Conservation (phyloP, 805 yeast genomes). For the Nakazawaea siamensis region DNA sequence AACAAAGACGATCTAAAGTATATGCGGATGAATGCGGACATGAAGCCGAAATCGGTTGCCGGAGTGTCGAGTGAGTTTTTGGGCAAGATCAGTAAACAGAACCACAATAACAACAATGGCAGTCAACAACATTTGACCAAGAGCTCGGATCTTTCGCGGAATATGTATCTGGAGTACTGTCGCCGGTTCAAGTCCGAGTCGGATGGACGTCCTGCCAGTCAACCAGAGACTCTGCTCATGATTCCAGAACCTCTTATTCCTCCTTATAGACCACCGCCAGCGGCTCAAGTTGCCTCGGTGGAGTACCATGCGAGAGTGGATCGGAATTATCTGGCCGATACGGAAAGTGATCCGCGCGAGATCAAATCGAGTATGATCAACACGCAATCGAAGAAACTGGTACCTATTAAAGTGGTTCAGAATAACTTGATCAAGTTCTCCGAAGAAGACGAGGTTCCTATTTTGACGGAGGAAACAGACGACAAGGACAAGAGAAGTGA, state of each 20-base stretch:
- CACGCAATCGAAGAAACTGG: slow-evolving; percentile 3
- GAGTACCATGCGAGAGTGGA: slow-evolving; percentile 5
- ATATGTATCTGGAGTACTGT: neutral
- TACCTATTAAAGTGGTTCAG: slow-evolving; percentile 2
- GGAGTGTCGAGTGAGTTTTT: neutral
- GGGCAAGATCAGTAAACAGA: neutral
- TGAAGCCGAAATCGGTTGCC: neutral
- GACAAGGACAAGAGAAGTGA: neutral
- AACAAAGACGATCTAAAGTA: slow-evolving; percentile 3
- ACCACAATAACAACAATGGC: neutral
- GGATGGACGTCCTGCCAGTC: slow-evolving; percentile 1
- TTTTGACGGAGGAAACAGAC: neutral
- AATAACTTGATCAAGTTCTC: slow-evolving; percentile 5
- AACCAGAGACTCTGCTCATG: slow-evolving; percentile 2
- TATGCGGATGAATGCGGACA: neutral
- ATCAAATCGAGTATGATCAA: slow-evolving; percentile 4
- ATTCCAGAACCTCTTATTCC: slow-evolving; percentile 4
- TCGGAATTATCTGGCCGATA: neutral
- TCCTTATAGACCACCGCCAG: slow-evolving; percentile 7
- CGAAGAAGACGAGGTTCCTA: neutral
- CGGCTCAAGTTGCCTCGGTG: slow-evolving; percentile 1
- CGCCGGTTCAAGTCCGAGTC: neutral
- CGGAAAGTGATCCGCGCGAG: slow-evolving; percentile 1
- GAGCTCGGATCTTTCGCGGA: neutral
- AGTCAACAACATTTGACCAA: neutral